Evolutionary conservation across 2,329 filamentous ascomycete genomes (phyloP).

Genomic region (Fusarium dimerum): DNA sequence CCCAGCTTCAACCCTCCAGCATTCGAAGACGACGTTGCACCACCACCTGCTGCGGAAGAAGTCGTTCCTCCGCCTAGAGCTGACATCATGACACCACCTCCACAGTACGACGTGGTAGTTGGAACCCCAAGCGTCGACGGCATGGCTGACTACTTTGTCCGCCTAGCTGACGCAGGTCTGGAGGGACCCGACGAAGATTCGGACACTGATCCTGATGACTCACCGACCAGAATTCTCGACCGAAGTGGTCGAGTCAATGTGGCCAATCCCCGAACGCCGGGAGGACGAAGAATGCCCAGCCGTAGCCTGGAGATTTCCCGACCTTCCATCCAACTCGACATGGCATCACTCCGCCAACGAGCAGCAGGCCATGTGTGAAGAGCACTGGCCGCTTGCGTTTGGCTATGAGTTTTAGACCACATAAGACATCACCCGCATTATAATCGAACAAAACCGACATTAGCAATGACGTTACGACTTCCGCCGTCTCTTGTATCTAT

Average conservation of each 20-base stretch:
- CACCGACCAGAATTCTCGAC: slow-evolving; percentile 47
- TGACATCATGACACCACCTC: slow-evolving; percentile 72
- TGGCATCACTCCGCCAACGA: slow-evolving; percentile 26
- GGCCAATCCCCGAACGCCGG: slow-evolving; percentile 56
- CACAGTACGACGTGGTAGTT: slow-evolving; percentile 79
- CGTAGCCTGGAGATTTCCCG: slow-evolving; percentile 58
- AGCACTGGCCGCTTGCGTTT: slow-evolving; percentile 24
- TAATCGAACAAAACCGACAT: not conserved
- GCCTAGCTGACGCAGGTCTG: slow-evolving; percentile 71
- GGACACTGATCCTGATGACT: slow-evolving; percentile 45
- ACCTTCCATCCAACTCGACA: slow-evolving; percentile 30
- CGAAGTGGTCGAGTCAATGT: slow-evolving; percentile 59
- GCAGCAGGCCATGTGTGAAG: slow-evolving; percentile 26
- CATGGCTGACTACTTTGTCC: slow-evolving; percentile 83
- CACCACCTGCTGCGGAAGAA: slow-evolving; percentile 36
- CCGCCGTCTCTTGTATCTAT: not conserved
- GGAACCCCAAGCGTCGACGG: slow-evolving; percentile 67
- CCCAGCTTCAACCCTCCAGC: slow-evolving; percentile 88
- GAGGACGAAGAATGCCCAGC: slow-evolving; percentile 54
- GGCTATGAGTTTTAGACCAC: slow-evolving; percentile 6
- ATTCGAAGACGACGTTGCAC: slow-evolving; percentile 70
- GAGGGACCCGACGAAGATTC: slow-evolving; percentile 41
- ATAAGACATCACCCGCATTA: not conserved
- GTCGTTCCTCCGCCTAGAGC: slow-evolving; percentile 17
- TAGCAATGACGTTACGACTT: not conserved